Evolutionary conservation across 176 grass and related monocot genomes (phyloP).

Genomic region (Ensete glaucum): DNA sequence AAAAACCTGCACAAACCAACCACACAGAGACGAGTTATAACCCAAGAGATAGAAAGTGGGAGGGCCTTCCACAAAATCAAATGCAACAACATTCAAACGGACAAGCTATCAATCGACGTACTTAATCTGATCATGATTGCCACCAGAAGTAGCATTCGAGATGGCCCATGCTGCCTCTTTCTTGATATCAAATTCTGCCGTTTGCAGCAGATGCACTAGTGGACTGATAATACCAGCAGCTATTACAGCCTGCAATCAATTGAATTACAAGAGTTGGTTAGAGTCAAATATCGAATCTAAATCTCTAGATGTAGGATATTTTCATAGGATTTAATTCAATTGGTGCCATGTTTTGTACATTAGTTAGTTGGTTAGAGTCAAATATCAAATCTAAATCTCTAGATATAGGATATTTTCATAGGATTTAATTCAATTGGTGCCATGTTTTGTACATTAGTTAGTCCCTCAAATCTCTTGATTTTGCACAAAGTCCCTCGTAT

Average conservation of each 20-base stretch:
- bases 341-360: no score
- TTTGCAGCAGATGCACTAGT: conserved; percentile 76
- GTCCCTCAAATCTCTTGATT: no score
- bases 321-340: no score
- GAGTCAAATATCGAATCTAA: no score
- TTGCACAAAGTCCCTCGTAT: no score
- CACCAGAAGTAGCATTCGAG: conserved; percentile 94
- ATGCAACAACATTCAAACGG: not conserved
- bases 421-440: no score
- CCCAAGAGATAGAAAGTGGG: not conserved
- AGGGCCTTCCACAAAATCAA: not conserved
- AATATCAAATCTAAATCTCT: no score
- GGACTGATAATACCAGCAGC: conserved; percentile 70
- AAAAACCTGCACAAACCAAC: conserved; percentile 36
- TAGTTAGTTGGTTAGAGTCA: no score
- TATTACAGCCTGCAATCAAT: conserved; percentile 62
- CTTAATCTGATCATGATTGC: conserved; percentile 88
- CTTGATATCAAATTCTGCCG: conserved; percentile 97
- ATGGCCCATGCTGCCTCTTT: conserved; percentile 97
- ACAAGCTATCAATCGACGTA: conserved; percentile 11
- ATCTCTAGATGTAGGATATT: no score
- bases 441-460: no score
- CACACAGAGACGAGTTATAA: conserved; percentile 4
- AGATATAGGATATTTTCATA: no score
- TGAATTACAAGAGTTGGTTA: not conserved